Evolutionary conservation across 2,329 filamentous ascomycete genomes (phyloP).

Genomic region (Colletotrichum tropicicola): DNA sequence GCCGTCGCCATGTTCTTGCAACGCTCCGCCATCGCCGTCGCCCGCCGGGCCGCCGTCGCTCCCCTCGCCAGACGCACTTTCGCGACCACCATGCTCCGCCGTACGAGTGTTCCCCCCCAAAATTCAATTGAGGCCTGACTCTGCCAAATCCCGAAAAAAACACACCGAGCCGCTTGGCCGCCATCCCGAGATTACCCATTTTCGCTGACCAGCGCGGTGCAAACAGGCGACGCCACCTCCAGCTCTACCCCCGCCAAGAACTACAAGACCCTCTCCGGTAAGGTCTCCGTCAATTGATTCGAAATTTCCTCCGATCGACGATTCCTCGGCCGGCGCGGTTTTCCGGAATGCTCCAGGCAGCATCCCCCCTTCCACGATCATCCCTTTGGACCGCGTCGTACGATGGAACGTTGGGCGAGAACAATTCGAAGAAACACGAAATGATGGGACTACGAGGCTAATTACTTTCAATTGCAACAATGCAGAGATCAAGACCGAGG

Average conservation of each 20-base stretch:
- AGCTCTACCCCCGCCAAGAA: constrained; percentile 47
- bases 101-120: constrained; percentile 51
- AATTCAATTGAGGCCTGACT: constrained; percentile 32
- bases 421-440: too few relatives aligned
- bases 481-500: constrained; percentile 81
- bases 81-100: constrained; percentile 67
- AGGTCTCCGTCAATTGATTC: constrained; percentile 32
- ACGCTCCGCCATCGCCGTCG: constrained; percentile 68
- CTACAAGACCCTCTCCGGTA: constrained; percentile 59
- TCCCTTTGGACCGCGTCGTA: constrained; percentile 26
- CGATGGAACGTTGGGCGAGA: background rate
- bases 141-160: constrained; percentile 24
- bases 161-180: background rate
- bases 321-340: constrained; percentile 9
- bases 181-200: constrained; percentile 15
- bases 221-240: constrained; percentile 49
- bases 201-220: constrained; percentile 21
- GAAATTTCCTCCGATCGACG: constrained; percentile 1
- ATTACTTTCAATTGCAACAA: constrained; percentile 9
- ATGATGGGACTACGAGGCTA: constrained; percentile 9
- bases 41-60: constrained; percentile 65
- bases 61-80: constrained; percentile 67
- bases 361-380: background rate
- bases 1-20: constrained; percentile 67
- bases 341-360: background rate